A percentile compares a stretch with the other conserved stretches of the same genome.
Evolutionary conservation across 345 rosid species (phyloP).

Genomic region (Eucalyptus erythrocorys): DNA sequence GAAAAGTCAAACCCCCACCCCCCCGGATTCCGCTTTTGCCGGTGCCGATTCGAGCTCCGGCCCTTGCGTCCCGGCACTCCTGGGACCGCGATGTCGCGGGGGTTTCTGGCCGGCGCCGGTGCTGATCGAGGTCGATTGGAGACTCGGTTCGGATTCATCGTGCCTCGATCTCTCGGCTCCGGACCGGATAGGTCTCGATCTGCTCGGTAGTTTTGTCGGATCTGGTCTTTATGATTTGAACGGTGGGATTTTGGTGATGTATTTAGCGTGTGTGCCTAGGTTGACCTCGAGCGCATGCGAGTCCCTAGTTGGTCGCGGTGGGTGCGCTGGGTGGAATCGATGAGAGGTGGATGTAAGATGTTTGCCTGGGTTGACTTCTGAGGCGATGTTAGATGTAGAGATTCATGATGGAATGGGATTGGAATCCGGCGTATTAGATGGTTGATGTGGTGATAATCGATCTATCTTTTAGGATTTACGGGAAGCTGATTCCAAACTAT

Average conservation of each 20-base stretch:
- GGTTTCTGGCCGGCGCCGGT: background rate
- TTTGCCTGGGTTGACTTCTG: background rate
- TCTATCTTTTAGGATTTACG: background rate
- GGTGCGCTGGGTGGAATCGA: background rate
- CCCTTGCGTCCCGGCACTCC: background rate
- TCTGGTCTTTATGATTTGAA: background rate
- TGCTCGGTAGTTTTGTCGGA: background rate
- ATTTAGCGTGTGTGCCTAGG: background rate
- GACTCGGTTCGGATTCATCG: background rate
- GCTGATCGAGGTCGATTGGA: background rate
- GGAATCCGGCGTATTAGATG: background rate
- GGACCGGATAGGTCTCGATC: background rate
- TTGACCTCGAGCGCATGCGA: background rate
- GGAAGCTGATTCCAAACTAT: background rate
- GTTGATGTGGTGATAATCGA: background rate
- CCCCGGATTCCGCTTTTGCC: background rate
- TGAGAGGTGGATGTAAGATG: background rate
- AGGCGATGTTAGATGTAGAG: background rate
- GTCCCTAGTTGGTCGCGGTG: background rate
- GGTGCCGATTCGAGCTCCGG: background rate
- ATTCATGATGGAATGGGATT: background rate
- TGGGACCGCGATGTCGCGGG: background rate
- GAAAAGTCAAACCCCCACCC: background rate
- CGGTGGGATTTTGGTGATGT: background rate
- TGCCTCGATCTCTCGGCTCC: background rate